Conservation (phyloP, 257 asterid genomes). For the Ilex aquifolium region DNA sequence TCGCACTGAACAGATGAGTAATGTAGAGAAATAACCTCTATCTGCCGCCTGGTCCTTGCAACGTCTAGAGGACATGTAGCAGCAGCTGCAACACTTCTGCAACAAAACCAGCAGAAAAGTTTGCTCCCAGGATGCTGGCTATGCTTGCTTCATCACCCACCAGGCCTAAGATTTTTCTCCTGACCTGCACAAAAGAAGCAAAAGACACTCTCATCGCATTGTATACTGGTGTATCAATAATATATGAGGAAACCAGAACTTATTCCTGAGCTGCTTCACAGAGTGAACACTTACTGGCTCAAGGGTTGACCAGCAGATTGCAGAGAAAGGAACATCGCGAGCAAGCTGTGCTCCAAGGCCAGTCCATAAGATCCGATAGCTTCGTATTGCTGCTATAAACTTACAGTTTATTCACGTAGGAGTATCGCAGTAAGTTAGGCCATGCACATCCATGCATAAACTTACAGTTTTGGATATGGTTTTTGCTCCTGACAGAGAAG, state of each 20-base stretch:
- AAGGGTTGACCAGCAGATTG: constrained; percentile 84
- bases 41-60: constrained; percentile 77
- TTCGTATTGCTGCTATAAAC: constrained; percentile 34
- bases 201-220: not conserved
- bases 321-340: constrained; percentile 94
- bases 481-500: constrained; percentile 44
- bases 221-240: no score
- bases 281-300: constrained; percentile 61
- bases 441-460: not conserved
- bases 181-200: constrained; percentile 39
- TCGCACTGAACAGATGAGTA: no score
- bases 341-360: constrained; percentile 93
- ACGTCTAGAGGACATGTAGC: constrained; percentile 78
- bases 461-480: constrained; percentile 45
- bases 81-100: constrained; percentile 85
- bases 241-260: not conserved
- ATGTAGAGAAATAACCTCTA: constrained; percentile 49
- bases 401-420: not conserved
- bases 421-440: not conserved
- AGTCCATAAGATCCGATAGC: constrained; percentile 70
- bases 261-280: not conserved
- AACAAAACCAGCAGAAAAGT: constrained; percentile 66
- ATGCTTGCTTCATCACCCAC: constrained; percentile 45
- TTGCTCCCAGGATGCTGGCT: constrained; percentile 53
- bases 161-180: constrained; percentile 55